Evolutionary conservation across 1,284 basidiomycete species (phyloP), one percentile per base, ranked within the genome.

Genomic region (Ceratobasidium papillatum): DNA sequence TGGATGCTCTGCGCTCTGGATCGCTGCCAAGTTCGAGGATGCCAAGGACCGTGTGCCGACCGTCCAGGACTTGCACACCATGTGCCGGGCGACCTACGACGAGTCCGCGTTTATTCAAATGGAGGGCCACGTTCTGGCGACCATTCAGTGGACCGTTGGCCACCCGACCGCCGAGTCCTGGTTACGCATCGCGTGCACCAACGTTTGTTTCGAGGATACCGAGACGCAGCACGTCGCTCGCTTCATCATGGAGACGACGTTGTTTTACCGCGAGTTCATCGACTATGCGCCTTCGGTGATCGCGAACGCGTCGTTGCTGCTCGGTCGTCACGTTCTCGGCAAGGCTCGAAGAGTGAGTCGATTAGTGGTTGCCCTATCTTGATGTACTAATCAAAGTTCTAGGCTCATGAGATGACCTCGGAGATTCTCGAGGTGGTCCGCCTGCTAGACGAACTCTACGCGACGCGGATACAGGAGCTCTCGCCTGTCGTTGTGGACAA

Each of bases 21-120:
- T 99, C 79, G 98, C 98, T 4, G 94, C 98, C 80, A 99, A 99
- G 84, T 99, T 98, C 80, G 98, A 99, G 84, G 98, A 99, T 81
- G 93, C 96, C 52, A 99, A 99, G 84, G 97, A 99, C 82, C 94
- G 95, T 76, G 96, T 99, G 1, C 98, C 98, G 11, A 94, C 95
- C 0, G 94, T 99, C 8, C 90, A 93, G 80, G 97, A 99, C 79
- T 90, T 99, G 74, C 91, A 91, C 73, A 92, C 95, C 80, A 96
- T 98, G 84, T 99, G 96, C 84, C 94, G 92, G 79, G 92, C 94
- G 79, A 94, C 94, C 0, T 98, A 99, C 82, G 96, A 98, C 82
- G 95, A 96, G 82, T 93, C 94, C 3, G 95, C 96, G 0, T 99
- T 99, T 82, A 91, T 96, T 77, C 95, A 97, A 82, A 95, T 98